Evolutionary conservation across 2,329 filamentous ascomycete genomes (phyloP), one percentile per base, ranked within the genome.

Genomic region (Hypoxylon sp.): DNA sequence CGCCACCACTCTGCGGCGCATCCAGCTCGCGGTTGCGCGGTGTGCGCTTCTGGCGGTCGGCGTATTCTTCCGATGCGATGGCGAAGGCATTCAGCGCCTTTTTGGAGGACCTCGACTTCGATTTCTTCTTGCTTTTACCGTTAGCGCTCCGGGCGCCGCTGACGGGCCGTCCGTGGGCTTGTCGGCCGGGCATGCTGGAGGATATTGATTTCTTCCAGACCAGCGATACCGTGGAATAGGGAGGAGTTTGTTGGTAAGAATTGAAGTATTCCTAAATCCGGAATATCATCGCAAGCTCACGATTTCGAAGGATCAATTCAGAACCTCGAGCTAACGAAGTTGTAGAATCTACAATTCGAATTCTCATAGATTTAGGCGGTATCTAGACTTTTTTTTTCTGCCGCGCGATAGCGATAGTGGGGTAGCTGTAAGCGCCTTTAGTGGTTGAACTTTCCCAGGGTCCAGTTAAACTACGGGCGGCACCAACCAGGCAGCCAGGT

Each of bases 31-130:
- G 81, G 44, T 82, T 83, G 50, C 87, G 82, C 1, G 83, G 84
- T 0, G 83, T 86, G 71, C 78, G 81, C 75, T 83, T 86, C 66
- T 81, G 80, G 72, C 70, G 84, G 70, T 80, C 81, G 55, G 84
- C 82, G 68, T 87, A 80, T 64, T 87, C 83, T 65, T 87, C 83
- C 63, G 84, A 82, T 24, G 87, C 87, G 64, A 88, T 84, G 53
- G 86, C 84, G 70, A 88, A 88, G 50, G 87, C 87, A 67, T 89
- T 83, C 62, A 89, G 81, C 2, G 85, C 86, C 67, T 83, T 86
- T 72, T 83, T 83, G 69, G 82, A 81, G 54, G 84, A 79, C 67
- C 79, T 81, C n/a, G 83, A 78, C 70, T 85, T 87, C 39, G 84
- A 85, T 64, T 84, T 82, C 63, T 83, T 70, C 56, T 77, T 76